Evolutionary conservation across 768 basidiomycete species (phyloP).

Genomic region (Lepiota venenata): DNA sequence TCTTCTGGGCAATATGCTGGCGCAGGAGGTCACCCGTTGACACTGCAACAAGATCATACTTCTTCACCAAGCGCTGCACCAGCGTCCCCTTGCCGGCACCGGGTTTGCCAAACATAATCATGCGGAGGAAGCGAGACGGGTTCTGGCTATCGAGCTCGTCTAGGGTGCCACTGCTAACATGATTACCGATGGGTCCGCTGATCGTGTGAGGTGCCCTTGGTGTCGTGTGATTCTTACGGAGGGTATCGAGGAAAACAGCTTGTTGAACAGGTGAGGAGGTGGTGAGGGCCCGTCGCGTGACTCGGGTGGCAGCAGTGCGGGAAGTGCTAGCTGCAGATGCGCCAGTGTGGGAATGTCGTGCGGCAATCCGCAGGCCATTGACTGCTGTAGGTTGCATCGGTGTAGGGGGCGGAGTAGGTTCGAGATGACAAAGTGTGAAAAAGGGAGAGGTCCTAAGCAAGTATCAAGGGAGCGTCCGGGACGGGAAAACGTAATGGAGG

Average conservation of each 20-base stretch:
- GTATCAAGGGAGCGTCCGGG: background rate
- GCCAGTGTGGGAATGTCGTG: slow-evolving; percentile 14
- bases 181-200: slow-evolving; percentile 16
- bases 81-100: slow-evolving; percentile 87
- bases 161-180: slow-evolving; percentile 24
- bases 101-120: slow-evolving; percentile 81
- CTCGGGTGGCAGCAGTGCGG: slow-evolving; percentile 10
- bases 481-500: background rate
- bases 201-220: slow-evolving; percentile 25
- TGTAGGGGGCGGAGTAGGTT: background rate
- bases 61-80: slow-evolving; percentile 66
- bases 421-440: slow-evolving; percentile 1
- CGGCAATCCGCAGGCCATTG: slow-evolving; percentile 13
- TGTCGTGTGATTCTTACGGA: slow-evolving; percentile 4
- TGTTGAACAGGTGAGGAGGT: slow-evolving; percentile 2
- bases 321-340: slow-evolving; percentile 13
- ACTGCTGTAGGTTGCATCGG: slow-evolving; percentile 18
- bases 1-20: slow-evolving; percentile 77
- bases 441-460: slow-evolving; percentile 12
- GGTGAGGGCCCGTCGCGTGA: slow-evolving; percentile 5
- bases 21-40: slow-evolving; percentile 86
- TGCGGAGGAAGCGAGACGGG: slow-evolving; percentile 39
- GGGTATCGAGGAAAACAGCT: slow-evolving; percentile 9
- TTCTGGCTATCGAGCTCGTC: slow-evolving; percentile 37
- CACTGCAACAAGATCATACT: slow-evolving; percentile 75